A percentile compares a stretch with the other conserved stretches of the same genome.
Conservation (phyloP, 176 grass and related monocot species). For the Raddia guianensis region DNA sequence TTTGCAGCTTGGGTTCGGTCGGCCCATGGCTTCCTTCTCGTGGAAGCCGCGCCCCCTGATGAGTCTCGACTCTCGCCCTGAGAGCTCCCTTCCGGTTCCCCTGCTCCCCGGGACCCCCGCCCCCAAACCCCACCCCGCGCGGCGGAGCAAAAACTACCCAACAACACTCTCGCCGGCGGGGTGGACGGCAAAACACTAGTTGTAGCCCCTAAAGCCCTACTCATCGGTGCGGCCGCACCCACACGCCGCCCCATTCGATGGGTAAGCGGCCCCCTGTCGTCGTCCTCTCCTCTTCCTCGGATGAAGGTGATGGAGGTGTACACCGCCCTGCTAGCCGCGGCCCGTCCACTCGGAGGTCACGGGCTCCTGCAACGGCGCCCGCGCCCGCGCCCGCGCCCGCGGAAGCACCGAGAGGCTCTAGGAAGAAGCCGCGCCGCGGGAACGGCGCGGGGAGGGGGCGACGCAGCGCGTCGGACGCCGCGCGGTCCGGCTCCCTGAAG, state of each 20-base stretch:
- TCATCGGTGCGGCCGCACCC: neutral
- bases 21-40: no score
- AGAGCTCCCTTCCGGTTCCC: no score
- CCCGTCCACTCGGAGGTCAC: slow-evolving; percentile 26
- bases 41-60: no score
- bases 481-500: slow-evolving; percentile 38
- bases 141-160: slow-evolving; percentile 25
- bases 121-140: neutral
- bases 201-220: neutral
- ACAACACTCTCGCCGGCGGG: neutral
- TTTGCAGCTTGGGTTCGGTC: no score
- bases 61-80: no score
- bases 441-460: slow-evolving; percentile 38
- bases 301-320: slow-evolving; percentile 31
- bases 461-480: slow-evolving; percentile 6
- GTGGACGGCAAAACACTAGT: neutral
- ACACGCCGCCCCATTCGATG: slow-evolving; percentile 27
- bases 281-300: slow-evolving; percentile 46
- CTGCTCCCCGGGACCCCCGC: no score
- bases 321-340: slow-evolving; percentile 26
- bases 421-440: slow-evolving; percentile 48
- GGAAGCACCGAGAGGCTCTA: slow-evolving; percentile 20
- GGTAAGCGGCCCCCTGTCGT: slow-evolving; percentile 53
- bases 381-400: slow-evolving; percentile 1
- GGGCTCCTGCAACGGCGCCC: slow-evolving; percentile 42